Percentiles rank a stretch among this genome's conserved stretches.
These are phyloP conservation scores for Hortiboletus rubellus DNA, from an alignment of 1,284 basidiomycete species.

Conservation along the genomic window DNA sequence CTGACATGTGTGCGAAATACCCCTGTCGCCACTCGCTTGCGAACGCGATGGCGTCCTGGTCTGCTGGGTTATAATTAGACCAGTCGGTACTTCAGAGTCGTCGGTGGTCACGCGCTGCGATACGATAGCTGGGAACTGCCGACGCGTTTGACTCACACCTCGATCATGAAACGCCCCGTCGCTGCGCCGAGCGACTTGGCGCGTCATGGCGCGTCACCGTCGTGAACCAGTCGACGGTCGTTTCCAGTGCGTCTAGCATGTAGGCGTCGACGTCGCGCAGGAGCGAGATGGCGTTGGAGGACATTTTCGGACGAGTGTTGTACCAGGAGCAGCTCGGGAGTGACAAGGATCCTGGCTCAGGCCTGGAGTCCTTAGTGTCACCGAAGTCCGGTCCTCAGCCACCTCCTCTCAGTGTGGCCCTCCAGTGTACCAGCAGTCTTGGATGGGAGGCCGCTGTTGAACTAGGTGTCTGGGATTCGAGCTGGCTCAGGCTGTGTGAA, in stretches of 20 bases:
- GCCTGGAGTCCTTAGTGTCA: too few relatives aligned
- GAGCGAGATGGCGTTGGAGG: neutral
- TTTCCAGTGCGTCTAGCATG: slow-evolving; percentile 66
- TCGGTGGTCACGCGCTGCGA: too few relatives aligned
- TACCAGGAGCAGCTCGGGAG: too few relatives aligned
- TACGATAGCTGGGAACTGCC: too few relatives aligned
- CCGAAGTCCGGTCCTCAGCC: too few relatives aligned
- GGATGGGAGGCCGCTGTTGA: neutral
- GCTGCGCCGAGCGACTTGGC: slow-evolving; percentile 39
- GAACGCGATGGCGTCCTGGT: slow-evolving; percentile 49
- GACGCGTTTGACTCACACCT: slow-evolving; percentile 11
- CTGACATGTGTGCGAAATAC: slow-evolving; percentile 49
- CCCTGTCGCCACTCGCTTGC: slow-evolving; percentile 57
- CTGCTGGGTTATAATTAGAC: slow-evolving; percentile 2
- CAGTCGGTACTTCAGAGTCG: neutral
- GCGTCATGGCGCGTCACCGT: slow-evolving; percentile 48
- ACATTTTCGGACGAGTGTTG: neutral
- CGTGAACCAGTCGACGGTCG: slow-evolving; percentile 60
- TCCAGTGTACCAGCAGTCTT: too few relatives aligned
- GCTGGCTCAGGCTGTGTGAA: too few relatives aligned
- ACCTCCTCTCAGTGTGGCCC: too few relatives aligned
- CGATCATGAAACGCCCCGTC: slow-evolving; percentile 23
- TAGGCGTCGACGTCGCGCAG: slow-evolving; percentile 48
- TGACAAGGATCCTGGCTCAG: too few relatives aligned
- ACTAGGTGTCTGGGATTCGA: neutral